phyloP scores from a whole-genome alignment of 805 yeast species.

The Kregervanrija delftensis region DNA sequence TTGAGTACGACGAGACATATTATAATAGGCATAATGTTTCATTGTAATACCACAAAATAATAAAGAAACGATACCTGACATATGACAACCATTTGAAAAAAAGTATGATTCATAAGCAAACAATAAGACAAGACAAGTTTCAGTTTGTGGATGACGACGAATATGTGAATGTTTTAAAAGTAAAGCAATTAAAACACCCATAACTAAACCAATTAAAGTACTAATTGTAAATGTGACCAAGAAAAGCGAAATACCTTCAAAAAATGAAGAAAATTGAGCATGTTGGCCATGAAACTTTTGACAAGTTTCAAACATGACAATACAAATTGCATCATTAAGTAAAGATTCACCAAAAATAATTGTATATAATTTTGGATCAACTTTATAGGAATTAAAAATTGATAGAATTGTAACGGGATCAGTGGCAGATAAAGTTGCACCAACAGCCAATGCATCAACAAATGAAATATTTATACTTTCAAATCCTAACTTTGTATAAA shows the following conservation, averaged over 20 bases:
- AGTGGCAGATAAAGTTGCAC: constrained; percentile 96
- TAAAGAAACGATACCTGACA: constrained; percentile 96
- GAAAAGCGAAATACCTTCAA: constrained; percentile 92
- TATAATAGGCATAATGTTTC: constrained; percentile 94
- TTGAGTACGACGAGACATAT: constrained; percentile 96
- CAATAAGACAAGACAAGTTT: constrained; percentile 83
- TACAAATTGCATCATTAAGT: constrained; percentile 94
- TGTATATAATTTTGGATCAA: constrained; percentile 95
- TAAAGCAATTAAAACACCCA: constrained; percentile 86
- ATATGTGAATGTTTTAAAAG: constrained; percentile 88
- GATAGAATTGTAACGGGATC: constrained; percentile 97
- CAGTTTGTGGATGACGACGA: constrained; percentile 93
- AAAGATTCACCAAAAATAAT: constrained; percentile 95
- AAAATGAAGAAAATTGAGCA: constrained; percentile 66
- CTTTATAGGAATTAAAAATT: constrained; percentile 94
- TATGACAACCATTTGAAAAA: constrained; percentile 97
- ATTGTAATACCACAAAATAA: constrained; percentile 94
- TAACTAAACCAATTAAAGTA: constrained; percentile 77
- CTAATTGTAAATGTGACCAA: constrained; percentile 90
- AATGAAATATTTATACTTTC: constrained; percentile 85
- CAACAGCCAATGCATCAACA: constrained; percentile 96
- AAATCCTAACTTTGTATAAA: constrained; percentile 88
- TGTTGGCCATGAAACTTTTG: constrained; percentile 89
- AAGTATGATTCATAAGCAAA: constrained; percentile 95
- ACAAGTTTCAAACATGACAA: constrained; percentile 98